These are phyloP conservation scores for Tricholoma bakamatsutake DNA, from an alignment of 768 basidiomycete species.

Conservation along the genomic window DNA sequence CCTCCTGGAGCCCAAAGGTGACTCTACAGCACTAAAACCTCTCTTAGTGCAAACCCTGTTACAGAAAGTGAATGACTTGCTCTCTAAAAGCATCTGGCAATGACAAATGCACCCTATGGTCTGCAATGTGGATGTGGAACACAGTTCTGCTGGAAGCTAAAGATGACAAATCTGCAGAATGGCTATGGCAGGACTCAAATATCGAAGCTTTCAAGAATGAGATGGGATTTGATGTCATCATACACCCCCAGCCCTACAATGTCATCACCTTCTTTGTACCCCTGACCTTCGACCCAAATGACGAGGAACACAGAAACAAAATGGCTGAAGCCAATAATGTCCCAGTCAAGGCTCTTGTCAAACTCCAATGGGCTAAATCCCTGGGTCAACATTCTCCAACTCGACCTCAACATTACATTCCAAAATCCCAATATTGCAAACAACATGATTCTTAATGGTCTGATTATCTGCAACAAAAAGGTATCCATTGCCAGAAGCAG, in stretches of 20 bases:
- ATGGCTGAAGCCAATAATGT: neutral
- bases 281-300: neutral
- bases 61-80: no score
- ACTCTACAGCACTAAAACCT: no score
- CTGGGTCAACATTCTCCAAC: no score
- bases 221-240: neutral
- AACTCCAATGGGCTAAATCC: neutral
- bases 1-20: no score
- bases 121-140: neutral
- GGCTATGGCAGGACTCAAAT: neutral
- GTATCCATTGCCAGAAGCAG: no score
- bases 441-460: no score
- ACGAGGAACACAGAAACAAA: neutral
- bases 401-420: no score
- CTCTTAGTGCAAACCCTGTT: no score
- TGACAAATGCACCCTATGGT: no score
- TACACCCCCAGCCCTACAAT: neutral
- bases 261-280: neutral
- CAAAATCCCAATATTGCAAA: no score
- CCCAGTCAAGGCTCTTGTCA: neutral
- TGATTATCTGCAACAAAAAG: no score
- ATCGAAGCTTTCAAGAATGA: neutral
- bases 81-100: no score
- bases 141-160: neutral
- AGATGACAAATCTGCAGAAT: neutral